Conservation (phyloP, 208 protist species). For the Crithidia bombi region DNA sequence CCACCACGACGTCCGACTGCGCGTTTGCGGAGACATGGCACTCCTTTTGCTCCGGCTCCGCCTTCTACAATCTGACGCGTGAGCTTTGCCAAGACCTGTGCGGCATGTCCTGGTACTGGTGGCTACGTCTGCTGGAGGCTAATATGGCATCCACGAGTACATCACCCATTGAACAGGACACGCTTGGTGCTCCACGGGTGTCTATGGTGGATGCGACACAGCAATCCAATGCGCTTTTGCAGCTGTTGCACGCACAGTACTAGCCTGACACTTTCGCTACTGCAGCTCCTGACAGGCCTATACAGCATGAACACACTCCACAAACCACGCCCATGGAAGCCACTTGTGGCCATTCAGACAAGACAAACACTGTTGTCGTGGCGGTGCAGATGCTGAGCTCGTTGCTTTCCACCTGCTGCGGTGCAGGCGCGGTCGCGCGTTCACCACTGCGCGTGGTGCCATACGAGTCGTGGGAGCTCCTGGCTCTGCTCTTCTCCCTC, state of each 20-base stretch:
- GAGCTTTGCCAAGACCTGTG: not conserved
- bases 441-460: too few relatives aligned
- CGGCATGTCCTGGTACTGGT: constrained; percentile 1
- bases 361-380: not conserved
- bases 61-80: constrained; percentile 3
- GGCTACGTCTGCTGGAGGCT: not conserved
- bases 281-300: not conserved
- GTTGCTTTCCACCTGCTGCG: not conserved
- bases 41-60: not conserved
- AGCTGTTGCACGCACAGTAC: constrained; percentile 11
- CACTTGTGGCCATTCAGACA: not conserved
- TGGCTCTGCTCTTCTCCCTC: constrained; percentile 16
- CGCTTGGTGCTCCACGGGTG: not conserved
- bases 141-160: not conserved
- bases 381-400: not conserved
- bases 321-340: too few relatives aligned
- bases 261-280: not conserved
- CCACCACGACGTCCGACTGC: not conserved
- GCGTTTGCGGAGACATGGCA: not conserved
- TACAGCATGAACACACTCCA: too few relatives aligned
- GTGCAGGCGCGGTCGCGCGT: not conserved
- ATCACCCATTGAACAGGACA: not conserved
- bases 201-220: not conserved
- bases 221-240: constrained; percentile 6
- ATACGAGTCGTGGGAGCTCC: constrained; percentile 15